phyloP scores from a whole-genome alignment of 371 early-diverging fungal genomes.

The Vairimorpha apis region DNA sequence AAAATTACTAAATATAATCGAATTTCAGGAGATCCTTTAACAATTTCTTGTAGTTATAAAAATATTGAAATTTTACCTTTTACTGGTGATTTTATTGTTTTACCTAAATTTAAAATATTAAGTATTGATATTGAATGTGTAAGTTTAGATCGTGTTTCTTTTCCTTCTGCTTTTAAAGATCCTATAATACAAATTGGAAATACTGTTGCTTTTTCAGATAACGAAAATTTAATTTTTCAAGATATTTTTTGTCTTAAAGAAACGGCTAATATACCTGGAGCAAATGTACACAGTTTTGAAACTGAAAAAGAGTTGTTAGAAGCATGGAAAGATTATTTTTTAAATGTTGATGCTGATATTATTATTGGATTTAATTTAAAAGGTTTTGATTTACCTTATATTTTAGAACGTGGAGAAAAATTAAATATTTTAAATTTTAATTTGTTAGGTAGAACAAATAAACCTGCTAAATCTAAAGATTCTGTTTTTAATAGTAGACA shows the following conservation, averaged over 20 bases:
- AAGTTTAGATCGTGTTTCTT: constrained; percentile 78
- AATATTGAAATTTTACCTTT: constrained; percentile 75
- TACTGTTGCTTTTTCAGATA: constrained; percentile 75
- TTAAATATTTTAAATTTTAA: constrained; percentile 70
- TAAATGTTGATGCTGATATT: constrained; percentile 83
- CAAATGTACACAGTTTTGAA: constrained; percentile 74
- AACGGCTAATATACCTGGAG: constrained; percentile 82
- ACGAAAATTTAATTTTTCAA: constrained; percentile 73
- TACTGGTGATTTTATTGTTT: constrained; percentile 77
- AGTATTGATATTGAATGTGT: constrained; percentile 98
- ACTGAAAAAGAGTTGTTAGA: constrained; percentile 74
- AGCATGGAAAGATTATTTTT: constrained; percentile 67
- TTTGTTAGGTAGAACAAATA: constrained; percentile 70
- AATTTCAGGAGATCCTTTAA: constrained; percentile 66
- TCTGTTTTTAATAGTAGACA: constrained; percentile 80
- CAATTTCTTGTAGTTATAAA: constrained; percentile 68
- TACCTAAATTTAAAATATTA: constrained; percentile 87
- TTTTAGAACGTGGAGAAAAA: constrained; percentile 79
- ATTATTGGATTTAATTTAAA: constrained; percentile 95
- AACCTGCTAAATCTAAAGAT: constrained; percentile 70
- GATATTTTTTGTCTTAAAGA: constrained; percentile 80
- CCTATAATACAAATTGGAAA: constrained; percentile 99
- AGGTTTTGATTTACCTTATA: constrained; percentile 94
- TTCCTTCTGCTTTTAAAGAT: constrained; percentile 83
- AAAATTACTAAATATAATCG: constrained; percentile 40